Evolutionary conservation across 148 eudicot genomes (phyloP).

Genomic region (Amaranthus cruentus): DNA sequence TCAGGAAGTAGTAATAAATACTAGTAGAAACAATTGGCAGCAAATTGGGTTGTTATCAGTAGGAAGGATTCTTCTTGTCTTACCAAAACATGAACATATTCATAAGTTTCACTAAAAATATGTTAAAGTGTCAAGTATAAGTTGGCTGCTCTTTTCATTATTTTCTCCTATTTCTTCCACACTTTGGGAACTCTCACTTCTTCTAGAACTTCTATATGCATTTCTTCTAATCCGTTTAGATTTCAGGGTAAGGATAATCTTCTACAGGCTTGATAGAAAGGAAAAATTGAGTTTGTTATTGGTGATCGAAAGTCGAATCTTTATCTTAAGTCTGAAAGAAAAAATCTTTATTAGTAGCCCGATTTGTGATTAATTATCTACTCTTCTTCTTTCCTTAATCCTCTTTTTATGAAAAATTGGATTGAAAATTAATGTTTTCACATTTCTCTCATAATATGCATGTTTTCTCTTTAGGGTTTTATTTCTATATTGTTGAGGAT

Average conservation of each 20-base stretch:
- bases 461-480: too few species aligned
- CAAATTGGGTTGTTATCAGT: constrained; percentile 13
- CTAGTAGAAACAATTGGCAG: constrained; percentile 13
- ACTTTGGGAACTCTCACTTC: constrained; percentile 19
- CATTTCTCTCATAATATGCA: too few species aligned
- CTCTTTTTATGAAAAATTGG: too few species aligned
- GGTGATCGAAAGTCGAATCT: too few species aligned
- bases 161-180: background rate
- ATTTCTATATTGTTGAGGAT: too few species aligned
- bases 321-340: too few species aligned
- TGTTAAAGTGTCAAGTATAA: background rate
- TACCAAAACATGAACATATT: constrained; percentile 20
- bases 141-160: background rate
- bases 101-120: constrained; percentile 19
- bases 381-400: background rate
- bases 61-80: constrained; percentile 23
- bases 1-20: constrained; percentile 23
- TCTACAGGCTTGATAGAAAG: too few species aligned
- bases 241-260: too few species aligned
- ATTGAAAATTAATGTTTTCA: too few species aligned
- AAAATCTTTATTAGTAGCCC: too few species aligned
- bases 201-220: constrained; percentile 14
- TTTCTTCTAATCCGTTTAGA: background rate
- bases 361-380: too few species aligned
- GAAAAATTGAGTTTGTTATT: too few species aligned